Evolutionary conservation across 2,329 filamentous ascomycete species (phyloP), one percentile per base, ranked within the genome.

Genomic region (Alternaria brassicicola): DNA sequence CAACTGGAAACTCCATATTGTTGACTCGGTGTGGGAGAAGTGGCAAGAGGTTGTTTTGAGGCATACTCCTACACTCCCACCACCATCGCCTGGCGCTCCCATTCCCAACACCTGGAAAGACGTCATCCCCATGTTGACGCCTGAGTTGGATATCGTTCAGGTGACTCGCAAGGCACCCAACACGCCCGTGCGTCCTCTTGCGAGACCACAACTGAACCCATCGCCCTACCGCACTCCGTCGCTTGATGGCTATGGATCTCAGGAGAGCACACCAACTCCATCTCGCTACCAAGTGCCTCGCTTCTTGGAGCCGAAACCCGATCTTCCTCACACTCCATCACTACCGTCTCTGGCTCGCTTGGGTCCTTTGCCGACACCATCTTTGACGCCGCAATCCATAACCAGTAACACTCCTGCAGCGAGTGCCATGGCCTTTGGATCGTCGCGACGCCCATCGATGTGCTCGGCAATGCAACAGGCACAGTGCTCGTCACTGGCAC

Each of bases 11-110:
- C 86, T 99, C 28, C 95, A 99, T 77, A 94, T 99, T 63, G 89
- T 92, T 0, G 93, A 97, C 66, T 85, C 89, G 3, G 85, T 91
- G 9, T 98, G 97, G 80, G 90, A 95, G 76, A 88, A 91, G 64
- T 99, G 95, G 95, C 94, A 92, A 42, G 92, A 97, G 63, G 89
- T 97, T 63, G 91, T 98, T 52, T 81, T 97, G 65, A 91, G 91
- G 78, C 90, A 93, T 71, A 93, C 90, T 13, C 91, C 92, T 19
- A 80, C 80, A 15, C 79, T 81, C 41, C 79, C 78, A 19, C 76
- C 79, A 49, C 59, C 76, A 9, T 76, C 76, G 35, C 74, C 77
- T n/a, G 75, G 76, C 52, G 72, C 67, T 39, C 63, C 64, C 72
- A 71, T 74, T 35, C 69, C 69, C 21, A 76, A 76, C 66, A 75